Base-by-base conservation (phyloP, 495 filamentous ascomycete species). In the Aspergillus asperescens region DNA sequence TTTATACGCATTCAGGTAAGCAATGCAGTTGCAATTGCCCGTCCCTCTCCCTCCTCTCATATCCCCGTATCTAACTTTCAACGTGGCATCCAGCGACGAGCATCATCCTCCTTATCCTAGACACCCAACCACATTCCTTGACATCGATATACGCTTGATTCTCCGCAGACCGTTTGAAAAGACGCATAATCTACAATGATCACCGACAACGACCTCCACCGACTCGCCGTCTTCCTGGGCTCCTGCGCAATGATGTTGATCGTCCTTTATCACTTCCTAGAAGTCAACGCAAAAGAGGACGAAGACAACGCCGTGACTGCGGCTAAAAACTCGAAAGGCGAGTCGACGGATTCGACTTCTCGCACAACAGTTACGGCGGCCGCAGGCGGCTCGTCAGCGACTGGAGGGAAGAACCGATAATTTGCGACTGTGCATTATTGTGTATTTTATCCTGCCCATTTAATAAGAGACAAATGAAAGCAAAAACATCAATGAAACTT, bases 191-290 rank as follows among this genome's bases (percentile, higher is more conserved):
- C 16, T 69, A 83, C 41, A 34, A 93, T 93, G 88, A 91, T 93
- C 67, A 84, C 87, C 71, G 88, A 93, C 82, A 73, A 83, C 57
- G 85, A 90, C 48, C 82, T 93, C 61, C 88, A 89, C 74, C 77
- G 79, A 23, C 84, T 99, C 19, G 91, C 93, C 70, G 84, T 95
- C 65, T 92, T 96, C 70, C 87, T 97, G 50, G 93, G 94, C 72
- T 90, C 83, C 35, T 78, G 84, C 27, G 82, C 93, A 60, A 93
- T 96, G 90, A 81, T 96, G 48, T 81, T 99, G 57, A 96, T 95
- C 41, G 83, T 97, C 38, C 71, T 96, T 16, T 97, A 97, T 78
- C 90, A 96, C 73, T 97, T 94, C 77, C 85, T 99, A 60, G 91
- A 96, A 63, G 82, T 96, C 76, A 98, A 98, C 67, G 82, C 90